A percentile compares a stretch with the other conserved stretches of the same genome.
phyloP scores from a whole-genome alignment of 257 asterid species.

The Solanum piurae region DNA sequence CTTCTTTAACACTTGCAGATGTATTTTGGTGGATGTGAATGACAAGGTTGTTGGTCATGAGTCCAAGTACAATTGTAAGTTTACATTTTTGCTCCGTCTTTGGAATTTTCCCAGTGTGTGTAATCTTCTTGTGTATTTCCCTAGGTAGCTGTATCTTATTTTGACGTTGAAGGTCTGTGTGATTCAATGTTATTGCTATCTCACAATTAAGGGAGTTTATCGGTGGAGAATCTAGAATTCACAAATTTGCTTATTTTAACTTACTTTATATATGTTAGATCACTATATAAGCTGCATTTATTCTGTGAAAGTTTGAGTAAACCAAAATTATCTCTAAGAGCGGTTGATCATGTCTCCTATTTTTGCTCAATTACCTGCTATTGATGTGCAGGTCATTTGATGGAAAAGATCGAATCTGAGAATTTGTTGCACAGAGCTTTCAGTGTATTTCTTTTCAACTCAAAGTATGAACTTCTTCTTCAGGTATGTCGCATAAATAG shows the following conservation, averaged over 20 bases:
- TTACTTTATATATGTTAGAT: not conserved
- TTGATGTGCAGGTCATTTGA: constrained; percentile 67
- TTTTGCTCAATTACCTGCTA: not conserved
- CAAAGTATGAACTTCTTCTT: constrained; percentile 77
- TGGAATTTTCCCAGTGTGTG: not conserved
- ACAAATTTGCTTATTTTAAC: not conserved
- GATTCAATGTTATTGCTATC: not conserved
- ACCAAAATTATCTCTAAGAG: not conserved
- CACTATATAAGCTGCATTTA: not conserved
- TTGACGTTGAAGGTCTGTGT: not conserved
- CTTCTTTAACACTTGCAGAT: constrained; percentile 35
- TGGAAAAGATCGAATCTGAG: constrained; percentile 75
- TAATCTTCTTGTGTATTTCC: not conserved
- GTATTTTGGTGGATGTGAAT: constrained; percentile 88
- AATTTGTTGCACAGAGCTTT: constrained; percentile 87
- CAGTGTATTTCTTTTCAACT: constrained; percentile 90
- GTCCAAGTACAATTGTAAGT: constrained; percentile 85
- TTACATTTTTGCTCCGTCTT: not conserved
- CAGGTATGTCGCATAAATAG: constrained; percentile 40
- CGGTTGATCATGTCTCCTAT: not conserved
- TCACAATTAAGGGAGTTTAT: not conserved
- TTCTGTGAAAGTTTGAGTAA: not conserved
- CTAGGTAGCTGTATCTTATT: not conserved
- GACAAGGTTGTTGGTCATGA: constrained; percentile 88
- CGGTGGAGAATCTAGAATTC: not conserved